Percentiles rank a stretch among this genome's conserved stretches.
Evolutionary conservation across 2,329 filamentous ascomycete genomes (phyloP).

Genomic region (Paecilomyces sp.): DNA sequence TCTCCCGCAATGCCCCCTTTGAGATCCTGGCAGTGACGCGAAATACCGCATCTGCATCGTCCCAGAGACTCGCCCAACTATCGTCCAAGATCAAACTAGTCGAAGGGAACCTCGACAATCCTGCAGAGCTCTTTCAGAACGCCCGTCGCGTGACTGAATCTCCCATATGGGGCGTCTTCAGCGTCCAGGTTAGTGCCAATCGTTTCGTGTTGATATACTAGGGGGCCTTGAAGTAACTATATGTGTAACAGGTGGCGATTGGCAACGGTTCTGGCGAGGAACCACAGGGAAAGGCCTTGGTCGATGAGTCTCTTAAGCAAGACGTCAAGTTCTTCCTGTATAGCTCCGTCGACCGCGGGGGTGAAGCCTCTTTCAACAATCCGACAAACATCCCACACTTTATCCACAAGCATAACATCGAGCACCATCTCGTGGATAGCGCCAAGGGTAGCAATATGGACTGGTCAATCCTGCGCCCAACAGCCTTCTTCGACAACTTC

Average conservation of each 20-base stretch:
- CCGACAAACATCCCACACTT: constrained; percentile 57
- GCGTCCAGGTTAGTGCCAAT: constrained; percentile 44
- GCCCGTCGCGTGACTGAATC: constrained; percentile 27
- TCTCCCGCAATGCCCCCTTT: constrained; percentile 24
- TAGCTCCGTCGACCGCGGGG: constrained; percentile 57
- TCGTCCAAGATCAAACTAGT: constrained; percentile 48
- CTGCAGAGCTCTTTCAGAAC: constrained; percentile 43
- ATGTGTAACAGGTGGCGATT: not conserved
- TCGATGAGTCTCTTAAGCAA: constrained; percentile 51
- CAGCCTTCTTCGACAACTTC: constrained; percentile 57
- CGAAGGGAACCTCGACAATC: constrained; percentile 51
- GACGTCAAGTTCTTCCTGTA: constrained; percentile 58
- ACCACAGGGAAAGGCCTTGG: constrained; percentile 50
- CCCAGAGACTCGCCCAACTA: constrained; percentile 41
- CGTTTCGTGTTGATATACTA: not conserved
- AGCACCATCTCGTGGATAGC: constrained; percentile 51
- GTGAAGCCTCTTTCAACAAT: constrained; percentile 44
- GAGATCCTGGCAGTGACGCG: constrained; percentile 56
- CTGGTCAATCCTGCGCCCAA: constrained; percentile 57
- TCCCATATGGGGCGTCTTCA: constrained; percentile 55
- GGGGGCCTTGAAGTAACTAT: not conserved
- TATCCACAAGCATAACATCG: constrained; percentile 54
- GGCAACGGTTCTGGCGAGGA: constrained; percentile 35
- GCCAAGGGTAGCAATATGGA: constrained; percentile 41
- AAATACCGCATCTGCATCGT: constrained; percentile 43